Evolutionary conservation across 768 basidiomycete genomes (phyloP).

Genomic region (Mycena maculata): DNA sequence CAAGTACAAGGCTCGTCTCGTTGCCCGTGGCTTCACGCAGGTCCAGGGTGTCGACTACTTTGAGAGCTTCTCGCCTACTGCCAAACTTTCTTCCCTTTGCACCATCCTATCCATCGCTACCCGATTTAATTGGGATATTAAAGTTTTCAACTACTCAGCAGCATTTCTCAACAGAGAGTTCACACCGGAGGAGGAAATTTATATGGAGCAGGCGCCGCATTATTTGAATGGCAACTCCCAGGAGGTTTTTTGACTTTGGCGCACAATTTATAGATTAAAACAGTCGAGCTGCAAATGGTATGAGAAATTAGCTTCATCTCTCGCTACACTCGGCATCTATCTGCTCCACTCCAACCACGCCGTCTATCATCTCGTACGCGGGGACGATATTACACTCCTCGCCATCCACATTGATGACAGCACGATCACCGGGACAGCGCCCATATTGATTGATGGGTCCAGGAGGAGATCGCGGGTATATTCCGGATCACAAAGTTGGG

Average conservation of each 20-base stretch:
- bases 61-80: conserved; percentile 32
- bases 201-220: conserved; percentile 40
- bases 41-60: conserved; percentile 43
- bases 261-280: conserved; percentile 50
- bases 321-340: conserved; percentile 28
- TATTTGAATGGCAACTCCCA: conserved; percentile 18
- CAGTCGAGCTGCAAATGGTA: conserved; percentile 49
- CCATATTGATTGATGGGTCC: conserved; percentile 30
- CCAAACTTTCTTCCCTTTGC: conserved; percentile 16
- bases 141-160: conserved; percentile 30
- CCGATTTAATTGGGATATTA: conserved; percentile 33
- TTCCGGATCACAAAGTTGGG: conserved; percentile 48
- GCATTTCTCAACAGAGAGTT: conserved; percentile 34
- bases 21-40: conserved; percentile 9
- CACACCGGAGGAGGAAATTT: conserved; percentile 32
- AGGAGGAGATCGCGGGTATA: conserved; percentile 38
- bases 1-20: no score
- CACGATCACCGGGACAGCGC: conserved; percentile 38
- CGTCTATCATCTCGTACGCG: conserved; percentile 23
- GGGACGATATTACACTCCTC: conserved; percentile 20
- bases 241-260: conserved; percentile 19
- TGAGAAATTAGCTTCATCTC: conserved; percentile 30
- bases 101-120: conserved; percentile 22
- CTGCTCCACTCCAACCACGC: conserved; percentile 29
- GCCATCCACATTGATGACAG: conserved; percentile 51